Evolutionary conservation across 345 rosid genomes (phyloP).

Genomic region (Sapria himalayana): DNA sequence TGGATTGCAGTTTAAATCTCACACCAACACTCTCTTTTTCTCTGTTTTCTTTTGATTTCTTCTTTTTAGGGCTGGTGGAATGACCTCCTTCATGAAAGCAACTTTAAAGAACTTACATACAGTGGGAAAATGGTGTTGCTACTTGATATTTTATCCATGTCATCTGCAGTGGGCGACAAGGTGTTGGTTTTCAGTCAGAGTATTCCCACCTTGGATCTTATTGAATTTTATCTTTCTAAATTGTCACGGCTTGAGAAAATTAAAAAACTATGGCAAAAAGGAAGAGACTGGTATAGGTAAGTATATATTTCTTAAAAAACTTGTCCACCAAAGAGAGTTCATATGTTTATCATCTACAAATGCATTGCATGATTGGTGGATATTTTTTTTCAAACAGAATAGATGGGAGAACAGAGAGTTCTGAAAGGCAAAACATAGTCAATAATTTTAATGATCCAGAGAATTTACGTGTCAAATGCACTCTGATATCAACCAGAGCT

Average conservation of each 20-base stretch:
- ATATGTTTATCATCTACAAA: no score
- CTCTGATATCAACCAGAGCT: slow-evolving; percentile 89
- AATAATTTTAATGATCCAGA: slow-evolving; percentile 79
- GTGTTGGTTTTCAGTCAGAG: slow-evolving; percentile 95
- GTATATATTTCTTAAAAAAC: slow-evolving; percentile 10
- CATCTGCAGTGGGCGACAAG: slow-evolving; percentile 69
- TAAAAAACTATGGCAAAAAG: slow-evolving; percentile 86
- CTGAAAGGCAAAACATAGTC: slow-evolving; percentile 86
- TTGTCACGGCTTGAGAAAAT: slow-evolving; percentile 45
- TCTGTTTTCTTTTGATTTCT: not conserved
- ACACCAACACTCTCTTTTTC: no score
- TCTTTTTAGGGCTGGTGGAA: slow-evolving; percentile 82
- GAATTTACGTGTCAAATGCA: slow-evolving; percentile 76
- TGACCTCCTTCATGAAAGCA: slow-evolving; percentile 61
- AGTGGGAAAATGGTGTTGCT: slow-evolving; percentile 98
- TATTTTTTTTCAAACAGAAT: no score
- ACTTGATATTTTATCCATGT: slow-evolving; percentile 64
- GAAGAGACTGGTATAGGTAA: slow-evolving; percentile 97
- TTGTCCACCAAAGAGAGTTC: not conserved
- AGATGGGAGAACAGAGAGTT: slow-evolving; percentile 95
- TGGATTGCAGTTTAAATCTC: not conserved
- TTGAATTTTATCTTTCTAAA: slow-evolving; percentile 77
- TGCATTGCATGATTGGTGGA: no score
- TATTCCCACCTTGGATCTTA: slow-evolving; percentile 92
- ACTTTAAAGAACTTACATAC: slow-evolving; percentile 43